These are phyloP conservation scores for Xylariaceae sp. DNA, from an alignment of 2,329 filamentous ascomycete species.

Conservation along the genomic window DNA sequence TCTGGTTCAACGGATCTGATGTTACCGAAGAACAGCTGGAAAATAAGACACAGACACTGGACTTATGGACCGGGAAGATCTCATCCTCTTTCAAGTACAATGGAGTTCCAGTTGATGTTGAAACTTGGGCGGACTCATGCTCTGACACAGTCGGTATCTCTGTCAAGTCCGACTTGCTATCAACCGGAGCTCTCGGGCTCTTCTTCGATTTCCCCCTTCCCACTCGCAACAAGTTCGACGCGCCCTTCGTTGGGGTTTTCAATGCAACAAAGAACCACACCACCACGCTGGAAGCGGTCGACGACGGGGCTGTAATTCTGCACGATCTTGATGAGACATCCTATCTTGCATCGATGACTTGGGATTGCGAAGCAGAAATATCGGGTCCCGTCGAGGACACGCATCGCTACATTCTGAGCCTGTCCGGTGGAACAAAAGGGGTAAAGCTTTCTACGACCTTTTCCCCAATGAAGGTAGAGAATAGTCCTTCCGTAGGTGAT, in stretches of 20 bases:
- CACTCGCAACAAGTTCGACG: constrained; percentile 47
- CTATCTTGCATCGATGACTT: constrained; percentile 37
- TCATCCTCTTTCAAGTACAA: constrained; percentile 40
- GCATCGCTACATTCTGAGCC: constrained; percentile 39
- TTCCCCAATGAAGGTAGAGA: constrained; percentile 20
- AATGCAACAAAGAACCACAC: constrained; percentile 42
- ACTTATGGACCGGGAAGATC: constrained; percentile 44
- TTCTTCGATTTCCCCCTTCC: constrained; percentile 51
- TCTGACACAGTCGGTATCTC: constrained; percentile 42
- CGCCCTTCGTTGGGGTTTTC: constrained; percentile 49
- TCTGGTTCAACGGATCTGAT: constrained; percentile 36
- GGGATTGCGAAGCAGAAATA: constrained; percentile 32
- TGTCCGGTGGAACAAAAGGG: constrained; percentile 15
- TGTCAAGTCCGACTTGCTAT: constrained; percentile 37
- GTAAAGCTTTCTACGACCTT: constrained; percentile 30
- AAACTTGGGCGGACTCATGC: constrained; percentile 40
- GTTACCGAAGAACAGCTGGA: constrained; percentile 37
- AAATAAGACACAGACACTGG: constrained; percentile 38
- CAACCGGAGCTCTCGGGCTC: constrained; percentile 34
- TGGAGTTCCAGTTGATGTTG: constrained; percentile 33
- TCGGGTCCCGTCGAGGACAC: constrained; percentile 29
- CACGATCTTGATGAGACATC: constrained; percentile 39
- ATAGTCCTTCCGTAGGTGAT: constrained; percentile 19
- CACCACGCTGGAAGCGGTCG: constrained; percentile 29
- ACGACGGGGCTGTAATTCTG: constrained; percentile 32